Evolutionary conservation across 2,329 filamentous ascomycete species (phyloP).

Genomic region (Dothideomycetes sp.): DNA sequence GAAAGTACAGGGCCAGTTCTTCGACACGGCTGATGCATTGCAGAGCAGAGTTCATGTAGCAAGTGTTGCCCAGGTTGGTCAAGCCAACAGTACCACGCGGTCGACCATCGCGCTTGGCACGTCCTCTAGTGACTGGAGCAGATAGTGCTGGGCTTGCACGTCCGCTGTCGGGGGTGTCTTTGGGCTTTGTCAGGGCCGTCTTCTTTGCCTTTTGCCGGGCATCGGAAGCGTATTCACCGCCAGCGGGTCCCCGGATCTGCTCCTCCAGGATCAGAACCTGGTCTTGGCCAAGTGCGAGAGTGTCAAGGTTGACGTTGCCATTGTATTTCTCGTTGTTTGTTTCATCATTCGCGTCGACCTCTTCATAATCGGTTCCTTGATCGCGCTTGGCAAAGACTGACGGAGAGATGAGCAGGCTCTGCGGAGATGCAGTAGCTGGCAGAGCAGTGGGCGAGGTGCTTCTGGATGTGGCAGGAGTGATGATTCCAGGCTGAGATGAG

Average conservation of each 20-base stretch:
- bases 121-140: conserved; percentile 58
- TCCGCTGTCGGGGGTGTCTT: conserved; percentile 38
- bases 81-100: conserved; percentile 70
- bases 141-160: conserved; percentile 56
- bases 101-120: conserved; percentile 57
- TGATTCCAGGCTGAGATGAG: conserved; percentile 22
- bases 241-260: conserved; percentile 43
- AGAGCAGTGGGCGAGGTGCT: conserved; percentile 32
- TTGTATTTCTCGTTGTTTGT: conserved; percentile 70
- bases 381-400: conserved; percentile 52
- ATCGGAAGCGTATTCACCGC: conserved; percentile 46
- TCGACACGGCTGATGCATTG: conserved; percentile 91
- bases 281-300: conserved; percentile 58
- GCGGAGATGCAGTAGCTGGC: conserved; percentile 31
- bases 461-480: conserved; percentile 35
- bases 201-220: conserved; percentile 31
- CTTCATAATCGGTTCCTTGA: conserved; percentile 52
- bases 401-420: conserved; percentile 49
- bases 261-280: conserved; percentile 80
- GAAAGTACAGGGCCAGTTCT: conserved; percentile 85
- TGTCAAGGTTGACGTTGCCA: conserved; percentile 54
- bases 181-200: conserved; percentile 36
- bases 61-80: conserved; percentile 89
- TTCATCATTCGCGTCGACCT: conserved; percentile 55
- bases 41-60: conserved; percentile 97